These are phyloP conservation scores for Vitellaria paradoxa DNA, from an alignment of 179 eudicot genomes.

Conservation along the genomic window DNA sequence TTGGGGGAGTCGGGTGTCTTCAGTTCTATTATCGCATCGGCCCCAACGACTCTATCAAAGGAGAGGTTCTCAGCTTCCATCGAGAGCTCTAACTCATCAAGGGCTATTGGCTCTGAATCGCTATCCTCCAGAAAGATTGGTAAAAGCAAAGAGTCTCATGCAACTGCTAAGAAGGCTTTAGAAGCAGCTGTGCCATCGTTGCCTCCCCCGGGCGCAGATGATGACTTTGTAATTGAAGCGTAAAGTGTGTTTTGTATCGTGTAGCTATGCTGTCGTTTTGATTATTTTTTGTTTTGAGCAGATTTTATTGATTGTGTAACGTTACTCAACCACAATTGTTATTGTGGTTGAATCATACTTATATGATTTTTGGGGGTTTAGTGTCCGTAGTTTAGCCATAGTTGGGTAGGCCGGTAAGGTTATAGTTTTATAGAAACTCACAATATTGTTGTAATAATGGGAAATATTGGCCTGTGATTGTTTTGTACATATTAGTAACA, in stretches of 20 bases:
- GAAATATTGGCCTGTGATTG: background rate
- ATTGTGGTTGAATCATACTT: too few species aligned
- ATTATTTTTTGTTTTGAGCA: too few species aligned
- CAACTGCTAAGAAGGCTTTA: conserved; percentile 51
- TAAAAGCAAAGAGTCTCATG: conserved; percentile 37
- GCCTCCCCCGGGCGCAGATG: conserved; percentile 52
- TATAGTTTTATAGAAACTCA: too few species aligned
- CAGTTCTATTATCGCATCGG: conserved; percentile 53
- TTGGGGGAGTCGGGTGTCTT: conserved; percentile 73
- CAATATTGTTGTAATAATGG: too few species aligned
- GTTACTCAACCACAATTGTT: too few species aligned
- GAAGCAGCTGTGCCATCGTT: conserved; percentile 63
- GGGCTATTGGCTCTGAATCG: conserved; percentile 22
- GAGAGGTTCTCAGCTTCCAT: conserved; percentile 52
- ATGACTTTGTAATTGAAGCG: conserved; percentile 27
- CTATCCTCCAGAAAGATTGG: conserved; percentile 48
- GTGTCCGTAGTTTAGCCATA: too few species aligned
- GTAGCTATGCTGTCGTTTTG: too few species aligned
- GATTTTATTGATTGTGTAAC: too few species aligned
- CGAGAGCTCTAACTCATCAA: conserved; percentile 47
- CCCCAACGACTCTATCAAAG: conserved; percentile 40
- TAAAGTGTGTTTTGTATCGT: conserved; percentile 9
- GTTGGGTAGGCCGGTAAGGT: too few species aligned
- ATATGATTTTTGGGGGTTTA: too few species aligned
- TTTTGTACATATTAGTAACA: background rate